Evolutionary conservation across 1,284 basidiomycete species (phyloP).

Genomic region (Tilletia indica): DNA sequence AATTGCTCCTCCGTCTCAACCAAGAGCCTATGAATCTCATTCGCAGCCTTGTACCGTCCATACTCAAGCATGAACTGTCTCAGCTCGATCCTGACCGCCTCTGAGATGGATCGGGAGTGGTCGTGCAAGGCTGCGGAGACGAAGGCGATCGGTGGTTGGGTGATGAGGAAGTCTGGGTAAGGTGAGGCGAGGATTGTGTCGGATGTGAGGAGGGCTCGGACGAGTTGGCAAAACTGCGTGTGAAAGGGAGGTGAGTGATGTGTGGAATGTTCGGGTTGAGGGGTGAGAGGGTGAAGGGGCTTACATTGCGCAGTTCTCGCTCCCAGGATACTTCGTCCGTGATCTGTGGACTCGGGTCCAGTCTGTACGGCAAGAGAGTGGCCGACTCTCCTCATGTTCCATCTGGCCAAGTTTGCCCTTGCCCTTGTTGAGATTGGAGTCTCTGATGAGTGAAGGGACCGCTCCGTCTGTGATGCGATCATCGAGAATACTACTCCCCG

Average conservation of each 20-base stretch:
- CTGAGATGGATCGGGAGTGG: not conserved
- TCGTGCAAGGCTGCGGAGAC: not conserved
- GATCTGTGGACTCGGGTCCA: not conserved
- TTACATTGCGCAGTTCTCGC: slow-evolving; percentile 2
- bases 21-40: not conserved
- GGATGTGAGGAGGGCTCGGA: slow-evolving; percentile 1
- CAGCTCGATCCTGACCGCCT: not conserved
- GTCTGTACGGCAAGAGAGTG: not conserved
- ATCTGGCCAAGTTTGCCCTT: not conserved
- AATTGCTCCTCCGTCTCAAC: not conserved
- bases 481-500: too few species aligned
- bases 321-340: not conserved
- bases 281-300: not conserved
- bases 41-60: slow-evolving; percentile 1
- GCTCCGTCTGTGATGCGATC: too few species aligned
- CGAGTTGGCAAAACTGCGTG: slow-evolving; percentile 8
- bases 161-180: not conserved
- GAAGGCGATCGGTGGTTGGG: not conserved
- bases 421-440: too few species aligned
- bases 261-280: not conserved
- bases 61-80: not conserved
- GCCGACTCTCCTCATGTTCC: not conserved
- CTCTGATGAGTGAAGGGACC: too few species aligned
- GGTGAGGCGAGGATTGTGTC: not conserved
- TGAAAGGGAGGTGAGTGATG: not conserved